These are phyloP conservation scores for Skeletonema marinoi DNA, from an alignment of 108 stramenopile genomes.

Conservation along the genomic window DNA sequence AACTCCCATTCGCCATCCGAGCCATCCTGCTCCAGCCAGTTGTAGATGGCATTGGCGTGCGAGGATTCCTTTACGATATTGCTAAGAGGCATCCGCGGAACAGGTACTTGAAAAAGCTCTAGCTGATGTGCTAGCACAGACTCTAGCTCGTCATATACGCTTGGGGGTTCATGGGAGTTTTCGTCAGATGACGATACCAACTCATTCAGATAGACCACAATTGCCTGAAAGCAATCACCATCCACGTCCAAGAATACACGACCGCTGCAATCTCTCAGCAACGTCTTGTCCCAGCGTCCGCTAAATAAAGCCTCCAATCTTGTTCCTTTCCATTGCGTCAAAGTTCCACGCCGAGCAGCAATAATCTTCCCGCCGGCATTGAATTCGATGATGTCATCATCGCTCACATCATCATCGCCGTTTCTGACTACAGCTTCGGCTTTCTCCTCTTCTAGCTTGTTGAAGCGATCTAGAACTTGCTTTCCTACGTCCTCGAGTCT, in stretches of 20 bases:
- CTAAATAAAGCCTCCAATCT: slow-evolving; percentile 8
- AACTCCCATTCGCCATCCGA: not conserved
- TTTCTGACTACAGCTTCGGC: not conserved
- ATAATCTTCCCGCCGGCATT: slow-evolving; percentile 6
- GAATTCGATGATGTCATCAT: slow-evolving; percentile 9
- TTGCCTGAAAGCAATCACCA: not conserved
- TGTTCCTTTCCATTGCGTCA: not conserved
- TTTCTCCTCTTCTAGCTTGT: not conserved
- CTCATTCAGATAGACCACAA: slow-evolving; percentile 9
- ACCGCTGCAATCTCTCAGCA: not conserved
- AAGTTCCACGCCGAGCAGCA: not conserved
- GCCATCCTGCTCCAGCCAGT: not conserved
- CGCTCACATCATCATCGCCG: not conserved
- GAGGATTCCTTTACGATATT: not conserved
- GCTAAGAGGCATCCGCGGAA: not conserved
- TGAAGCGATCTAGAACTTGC: not conserved
- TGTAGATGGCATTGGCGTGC: not conserved
- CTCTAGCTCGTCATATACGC: not conserved
- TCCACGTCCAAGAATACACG: slow-evolving; percentile 4
- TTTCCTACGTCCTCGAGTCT: not conserved
- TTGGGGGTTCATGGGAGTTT: not conserved
- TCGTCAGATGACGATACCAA: not conserved
- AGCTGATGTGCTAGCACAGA: not conserved
- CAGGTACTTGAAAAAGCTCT: not conserved
- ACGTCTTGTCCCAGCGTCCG: slow-evolving; percentile 1